Conservation (phyloP, 108 stramenopile genomes). For the Schizochytrium sp. region DNA sequence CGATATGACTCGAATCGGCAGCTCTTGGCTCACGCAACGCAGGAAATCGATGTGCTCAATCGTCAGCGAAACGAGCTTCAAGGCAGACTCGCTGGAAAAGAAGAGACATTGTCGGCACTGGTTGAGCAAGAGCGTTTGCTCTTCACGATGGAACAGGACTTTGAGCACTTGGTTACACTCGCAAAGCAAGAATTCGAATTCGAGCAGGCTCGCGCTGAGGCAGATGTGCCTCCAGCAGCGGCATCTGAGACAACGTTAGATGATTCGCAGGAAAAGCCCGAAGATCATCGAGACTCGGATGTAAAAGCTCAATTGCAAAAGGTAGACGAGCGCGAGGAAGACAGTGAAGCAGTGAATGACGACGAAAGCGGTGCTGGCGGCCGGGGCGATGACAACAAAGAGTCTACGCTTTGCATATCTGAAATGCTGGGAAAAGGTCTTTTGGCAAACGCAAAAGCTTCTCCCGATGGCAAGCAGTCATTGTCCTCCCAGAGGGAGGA, state of each 20-base stretch:
- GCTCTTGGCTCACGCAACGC: neutral
- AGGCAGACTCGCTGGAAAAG: neutral
- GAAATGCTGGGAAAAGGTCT: neutral
- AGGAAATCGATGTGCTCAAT: neutral
- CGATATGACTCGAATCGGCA: neutral
- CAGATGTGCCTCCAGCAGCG: neutral
- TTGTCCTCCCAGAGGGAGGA: too few species aligned
- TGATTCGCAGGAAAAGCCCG: too few species aligned
- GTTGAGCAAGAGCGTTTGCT: neutral
- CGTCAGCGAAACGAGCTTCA: neutral
- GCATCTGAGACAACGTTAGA: too few species aligned
- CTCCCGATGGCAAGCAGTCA: neutral
- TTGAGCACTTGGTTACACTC: neutral
- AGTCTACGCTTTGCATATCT: neutral
- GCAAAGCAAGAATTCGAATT: neutral
- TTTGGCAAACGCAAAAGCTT: neutral
- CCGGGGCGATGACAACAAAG: neutral
- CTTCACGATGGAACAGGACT: neutral
- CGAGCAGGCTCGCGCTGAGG: neutral
- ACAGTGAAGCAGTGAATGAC: too few species aligned
- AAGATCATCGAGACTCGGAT: too few species aligned
- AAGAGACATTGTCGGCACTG: neutral
- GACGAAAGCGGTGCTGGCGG: too few species aligned
- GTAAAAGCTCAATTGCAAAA: too few species aligned
- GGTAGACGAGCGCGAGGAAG: too few species aligned